Evolutionary conservation across 139 green algal species (phyloP).

Genomic region (Diplosphaera chodatii): DNA sequence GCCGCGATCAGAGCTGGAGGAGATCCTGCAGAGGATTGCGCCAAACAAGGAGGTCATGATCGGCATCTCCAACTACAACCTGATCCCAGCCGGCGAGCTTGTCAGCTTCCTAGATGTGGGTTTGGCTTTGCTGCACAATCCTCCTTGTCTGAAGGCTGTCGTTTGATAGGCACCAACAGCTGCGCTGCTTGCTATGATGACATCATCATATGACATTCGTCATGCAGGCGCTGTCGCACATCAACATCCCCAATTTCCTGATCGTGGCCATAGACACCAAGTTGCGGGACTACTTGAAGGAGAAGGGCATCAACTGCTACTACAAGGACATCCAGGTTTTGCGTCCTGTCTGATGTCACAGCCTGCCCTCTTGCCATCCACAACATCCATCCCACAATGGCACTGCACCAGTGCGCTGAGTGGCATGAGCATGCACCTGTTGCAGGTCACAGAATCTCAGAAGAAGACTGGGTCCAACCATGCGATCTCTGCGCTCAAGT

Average conservation of each 20-base stretch:
- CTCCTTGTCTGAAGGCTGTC: too few species aligned
- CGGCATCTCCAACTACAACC: constrained; percentile 84
- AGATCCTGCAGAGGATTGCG: constrained; percentile 59
- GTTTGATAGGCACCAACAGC: too few species aligned
- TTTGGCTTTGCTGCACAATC: too few species aligned
- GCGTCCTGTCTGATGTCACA: too few species aligned
- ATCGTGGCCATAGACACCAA: constrained; percentile 87
- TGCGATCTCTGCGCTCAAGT: constrained; percentile 78
- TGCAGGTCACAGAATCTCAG: constrained; percentile 40
- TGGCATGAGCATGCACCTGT: too few species aligned
- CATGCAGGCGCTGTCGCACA: constrained; percentile 38
- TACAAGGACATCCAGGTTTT: constrained; percentile 23
- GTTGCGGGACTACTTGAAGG: constrained; percentile 32
- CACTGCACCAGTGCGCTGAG: too few species aligned
- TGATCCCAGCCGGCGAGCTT: constrained; percentile 57
- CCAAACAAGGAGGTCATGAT: constrained; percentile 79
- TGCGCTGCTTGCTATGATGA: too few species aligned
- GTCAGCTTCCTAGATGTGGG: constrained; percentile 51
- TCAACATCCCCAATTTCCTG: constrained; percentile 71
- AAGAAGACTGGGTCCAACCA: constrained; percentile 63
- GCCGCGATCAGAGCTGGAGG: constrained; percentile 36
- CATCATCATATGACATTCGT: too few species aligned
- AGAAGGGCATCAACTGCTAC: constrained; percentile 32
- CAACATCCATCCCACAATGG: too few species aligned
- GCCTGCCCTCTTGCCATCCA: too few species aligned